phyloP scores from a whole-genome alignment of 2,329 filamentous ascomycete genomes.

The Dactylellina cionopaga region DNA sequence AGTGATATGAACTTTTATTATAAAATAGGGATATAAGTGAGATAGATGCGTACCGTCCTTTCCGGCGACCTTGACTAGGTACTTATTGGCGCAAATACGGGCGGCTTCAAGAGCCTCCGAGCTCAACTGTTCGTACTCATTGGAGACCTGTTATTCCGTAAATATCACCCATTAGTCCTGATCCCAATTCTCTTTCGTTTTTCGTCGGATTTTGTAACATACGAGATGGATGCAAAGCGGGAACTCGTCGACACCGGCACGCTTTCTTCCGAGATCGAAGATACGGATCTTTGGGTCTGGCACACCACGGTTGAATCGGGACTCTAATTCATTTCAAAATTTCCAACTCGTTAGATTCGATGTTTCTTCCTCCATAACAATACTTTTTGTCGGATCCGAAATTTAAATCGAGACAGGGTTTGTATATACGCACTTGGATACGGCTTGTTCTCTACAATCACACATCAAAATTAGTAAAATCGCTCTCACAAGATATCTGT shows the following conservation, averaged over 20 bases:
- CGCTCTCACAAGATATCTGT: too few species aligned
- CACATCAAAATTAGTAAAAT: slow-evolving; percentile 34
- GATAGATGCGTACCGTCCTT: slow-evolving; percentile 66
- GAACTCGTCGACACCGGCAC: slow-evolving; percentile 98
- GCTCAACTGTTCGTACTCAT: slow-evolving; percentile 99
- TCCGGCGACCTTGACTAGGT: slow-evolving; percentile 76
- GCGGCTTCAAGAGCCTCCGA: slow-evolving; percentile 99
- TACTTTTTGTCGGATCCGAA: slow-evolving; percentile 15
- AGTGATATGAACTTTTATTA: neutral
- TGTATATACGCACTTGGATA: slow-evolving; percentile 51
- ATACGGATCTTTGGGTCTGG: slow-evolving; percentile 86
- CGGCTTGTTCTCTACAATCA: slow-evolving; percentile 49
- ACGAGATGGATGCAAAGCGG: slow-evolving; percentile 94
- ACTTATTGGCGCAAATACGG: slow-evolving; percentile 99
- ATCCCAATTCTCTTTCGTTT: neutral
- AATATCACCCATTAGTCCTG: slow-evolving; percentile 6
- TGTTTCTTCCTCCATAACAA: slow-evolving; percentile 51
- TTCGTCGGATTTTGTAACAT: slow-evolving; percentile 19
- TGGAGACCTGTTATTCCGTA: slow-evolving; percentile 74
- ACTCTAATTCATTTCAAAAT: slow-evolving; percentile 81
- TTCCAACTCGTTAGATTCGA: slow-evolving; percentile 58
- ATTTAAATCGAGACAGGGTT: neutral
- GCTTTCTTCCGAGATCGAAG: slow-evolving; percentile 99
- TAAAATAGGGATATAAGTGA: neutral
- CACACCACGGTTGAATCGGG: slow-evolving; percentile 99